Evolutionary conservation across 495 filamentous ascomycete genomes (phyloP), one percentile per base, ranked within the genome.

Genomic region (Letharia lupina): DNA sequence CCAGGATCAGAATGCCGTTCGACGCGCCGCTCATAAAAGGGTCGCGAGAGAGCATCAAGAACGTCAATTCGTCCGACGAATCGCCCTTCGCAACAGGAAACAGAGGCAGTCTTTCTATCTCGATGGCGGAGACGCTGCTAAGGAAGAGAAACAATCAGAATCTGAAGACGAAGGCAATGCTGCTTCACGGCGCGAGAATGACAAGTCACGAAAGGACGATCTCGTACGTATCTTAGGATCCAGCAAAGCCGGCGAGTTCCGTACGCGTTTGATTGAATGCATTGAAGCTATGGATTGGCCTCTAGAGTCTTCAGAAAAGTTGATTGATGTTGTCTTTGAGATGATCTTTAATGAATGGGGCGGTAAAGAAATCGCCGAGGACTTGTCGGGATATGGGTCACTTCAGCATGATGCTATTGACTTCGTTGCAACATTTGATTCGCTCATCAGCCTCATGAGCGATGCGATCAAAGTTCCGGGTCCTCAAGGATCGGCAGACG

Each of bases 31-130:
- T 31, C 79, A 76, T 64, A 69, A 75, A 56, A 72, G 79, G 64
- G 74, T 82, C 69, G 77, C 71, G 50, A 74, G 76, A 54, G 77
- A 78, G n/a, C 73, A 62, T 58, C 56, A 73, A 58, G 73, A 75
- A 68, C 74, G 76, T 48, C 44, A 79, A 56, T 74, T 77, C 39
- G 70, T 74, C 44, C 76, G 80, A n/a, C 76, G 75, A 31, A 79
- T 79, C 60, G 84, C 82, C 60, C 79, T 89, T 23, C 80, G 87
- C 67, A 86, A 93, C 64, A 84, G 89, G 59, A 90, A 89, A 87
- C 83, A 83, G 67, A 80, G 85, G 61, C 79, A 90, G 61, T 84
- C 85, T 39, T 93, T 93, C 69, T 93, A 93, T 70, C 81, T 89
- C 31, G 90, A 93, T 54, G 89, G 91, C 71, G 89, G 91, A 76